Evolutionary conservation across 495 filamentous ascomycete species (phyloP).

Genomic region (Talaromyces trachyspermus): DNA sequence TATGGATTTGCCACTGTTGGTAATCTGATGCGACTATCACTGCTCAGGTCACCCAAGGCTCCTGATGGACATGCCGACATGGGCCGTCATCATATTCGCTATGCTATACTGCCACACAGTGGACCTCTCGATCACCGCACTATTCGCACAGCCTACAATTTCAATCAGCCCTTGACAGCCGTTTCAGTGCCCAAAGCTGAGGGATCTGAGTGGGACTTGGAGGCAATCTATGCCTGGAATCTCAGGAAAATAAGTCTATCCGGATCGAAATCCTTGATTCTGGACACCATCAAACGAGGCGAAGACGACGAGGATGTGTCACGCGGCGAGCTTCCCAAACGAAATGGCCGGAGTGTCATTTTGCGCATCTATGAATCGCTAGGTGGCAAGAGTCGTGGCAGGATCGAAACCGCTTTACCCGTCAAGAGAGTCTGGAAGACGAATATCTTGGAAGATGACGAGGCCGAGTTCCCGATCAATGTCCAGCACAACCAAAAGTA

Average conservation of each 20-base stretch:
- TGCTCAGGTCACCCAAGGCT: slow-evolving; percentile 89
- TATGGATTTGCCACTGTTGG: slow-evolving; percentile 92
- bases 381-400: slow-evolving; percentile 69
- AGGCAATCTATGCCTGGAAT: slow-evolving; percentile 47
- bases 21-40: slow-evolving; percentile 84
- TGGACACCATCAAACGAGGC: slow-evolving; percentile 84
- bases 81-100: slow-evolving; percentile 82
- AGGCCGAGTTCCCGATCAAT: slow-evolving; percentile 40
- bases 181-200: slow-evolving; percentile 13
- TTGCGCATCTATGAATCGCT: slow-evolving; percentile 83
- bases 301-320: slow-evolving; percentile 93
- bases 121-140: slow-evolving; percentile 64
- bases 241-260: no score
- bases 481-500: slow-evolving; percentile 31
- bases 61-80: slow-evolving; percentile 96
- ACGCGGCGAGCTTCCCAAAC: slow-evolving; percentile 55
- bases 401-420: slow-evolving; percentile 54
- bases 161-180: slow-evolving; percentile 76
- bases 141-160: slow-evolving; percentile 76
- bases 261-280: slow-evolving; percentile 54
- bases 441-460: slow-evolving; percentile 61
- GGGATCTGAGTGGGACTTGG: slow-evolving; percentile 26
- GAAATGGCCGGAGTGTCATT: slow-evolving; percentile 71
- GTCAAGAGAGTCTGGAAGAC: slow-evolving; percentile 73
- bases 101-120: slow-evolving; percentile 82